phyloP scores from a whole-genome alignment of 202 grass and related monocot genomes.

The Digitaria exilis region DNA sequence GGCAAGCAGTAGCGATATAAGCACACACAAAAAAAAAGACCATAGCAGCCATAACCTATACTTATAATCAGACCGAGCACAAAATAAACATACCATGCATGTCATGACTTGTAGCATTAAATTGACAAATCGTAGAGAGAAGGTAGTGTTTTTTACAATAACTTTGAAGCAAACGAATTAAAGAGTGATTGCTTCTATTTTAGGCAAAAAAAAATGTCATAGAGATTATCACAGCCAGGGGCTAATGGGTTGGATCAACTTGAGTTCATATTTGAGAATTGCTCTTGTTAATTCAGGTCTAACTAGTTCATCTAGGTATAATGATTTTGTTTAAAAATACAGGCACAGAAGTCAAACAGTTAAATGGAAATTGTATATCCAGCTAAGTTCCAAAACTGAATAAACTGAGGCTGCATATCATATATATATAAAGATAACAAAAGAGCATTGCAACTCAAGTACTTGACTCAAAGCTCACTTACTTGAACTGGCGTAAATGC shows the following conservation, averaged over 20 bases:
- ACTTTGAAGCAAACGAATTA: neutral
- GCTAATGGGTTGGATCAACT: neutral
- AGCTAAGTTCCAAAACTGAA: neutral
- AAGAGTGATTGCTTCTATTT: neutral
- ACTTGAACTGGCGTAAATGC: constrained; percentile 81
- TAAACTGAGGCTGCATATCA: neutral
- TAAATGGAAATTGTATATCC: neutral
- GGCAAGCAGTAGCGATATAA: neutral
- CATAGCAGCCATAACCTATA: neutral
- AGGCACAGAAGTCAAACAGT: no score
- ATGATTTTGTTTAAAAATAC: no score
- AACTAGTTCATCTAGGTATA: no score
- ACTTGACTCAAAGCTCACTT: neutral
- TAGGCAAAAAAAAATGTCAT: neutral
- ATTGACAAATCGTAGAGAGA: neutral
- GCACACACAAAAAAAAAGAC: neutral
- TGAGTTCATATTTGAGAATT: neutral
- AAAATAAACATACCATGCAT: neutral
- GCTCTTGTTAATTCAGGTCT: neutral
- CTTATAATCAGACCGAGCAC: neutral
- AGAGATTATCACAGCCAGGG: neutral
- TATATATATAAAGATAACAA: neutral
- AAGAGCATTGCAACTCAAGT: neutral
- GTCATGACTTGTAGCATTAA: neutral
- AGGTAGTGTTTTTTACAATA: neutral